Base-by-base conservation (phyloP, 495 filamentous ascomycete species). In the Penicillium lividum region DNA sequence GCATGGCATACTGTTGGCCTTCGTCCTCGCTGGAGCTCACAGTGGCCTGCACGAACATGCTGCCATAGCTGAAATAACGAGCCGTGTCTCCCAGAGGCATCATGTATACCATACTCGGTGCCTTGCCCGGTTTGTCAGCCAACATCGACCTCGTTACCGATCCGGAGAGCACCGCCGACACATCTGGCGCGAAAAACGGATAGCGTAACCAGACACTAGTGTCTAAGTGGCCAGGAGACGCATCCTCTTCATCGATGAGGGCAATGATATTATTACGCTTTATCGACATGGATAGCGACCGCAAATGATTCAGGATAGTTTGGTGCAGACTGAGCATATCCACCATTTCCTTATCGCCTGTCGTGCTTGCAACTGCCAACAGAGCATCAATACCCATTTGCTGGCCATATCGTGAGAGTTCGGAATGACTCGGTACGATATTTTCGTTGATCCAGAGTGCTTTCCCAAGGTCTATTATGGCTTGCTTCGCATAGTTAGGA, bases 391-490 rank as follows among this genome's bases (percentile, higher is more conserved):
- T 67, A 10, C 74, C 68, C 67, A 76, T 74, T 18, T 67, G 68
- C 16, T 68, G 67, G 5, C 78, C 80, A 48, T 81, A 82, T 29
- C 70, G 73, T 34, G 71, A 65, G 10, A 82, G 44, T 54, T 87
- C 85, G 25, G 77, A 81, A 63, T 80, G 77, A 9, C 68, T 63
- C 9, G 81, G 76, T 7, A 89, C 76, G 5, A 91, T 80, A 3
- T 86, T 81, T 51, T 87, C 83, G 47, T 85, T 72, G 28, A 96
- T 84, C 92, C 92, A 97, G 65, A 89, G 86, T 0, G 85, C 80
- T 67, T 96, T 97, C 3, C 89, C 87, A 46, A 97, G 76, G 66
- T 96, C 87, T 3, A 93, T 75, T 54, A 92, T 85, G 11, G 87
- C 87, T 72, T 93, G 89, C 57, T 86, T 72, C 16, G 73, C 73